Base-by-base conservation (phyloP, 805 yeast genomes). In the Wickerhamiella nectarea region DNA sequence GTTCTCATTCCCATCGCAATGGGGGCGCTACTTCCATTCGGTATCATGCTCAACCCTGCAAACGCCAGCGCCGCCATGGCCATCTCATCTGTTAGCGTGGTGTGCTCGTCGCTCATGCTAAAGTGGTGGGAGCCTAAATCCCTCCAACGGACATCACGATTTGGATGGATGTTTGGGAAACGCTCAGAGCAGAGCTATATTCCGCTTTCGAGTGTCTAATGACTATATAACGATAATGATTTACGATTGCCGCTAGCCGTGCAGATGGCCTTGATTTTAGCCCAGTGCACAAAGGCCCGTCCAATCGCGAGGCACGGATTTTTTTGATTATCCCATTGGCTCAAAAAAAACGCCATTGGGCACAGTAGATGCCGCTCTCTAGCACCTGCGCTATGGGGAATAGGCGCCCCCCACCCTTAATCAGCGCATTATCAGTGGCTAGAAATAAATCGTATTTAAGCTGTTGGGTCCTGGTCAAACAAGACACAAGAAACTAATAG, bases 31-130 rank as follows among this genome's bases (percentile, higher is more conserved):
- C 64, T 79, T 26, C 94, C 94, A 4, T 78, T 79, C 61, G 82
- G 83, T 14, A 61, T 84, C 28, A 57, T 55, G 58, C 66, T 89
- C 51, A 80, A 85, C 36, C 98, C 98, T 2, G 75, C 85, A 68
- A 72, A 82, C 48, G 97, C 97, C 1, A 87, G 93, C 36, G 80
- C 79, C 2, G 80, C 96, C 0, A 93, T 91, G 98, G 94, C 95
- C 0, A 66, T 84, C 52, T 81, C 94, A 50, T 82, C 94, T 2
- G 79, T 86, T 5, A 80, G 94, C 55, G 98, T 91, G 14, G 87
- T 91, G 6, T 53, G 77, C 31, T 82, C 85, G 48, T 85, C 95
- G 1, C 67, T 91, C 46, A 54, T 76, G 56, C 67, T 91, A 53
- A 83, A 78, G 58, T 61, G 63, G 38, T 91, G 71, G 71, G 49